Percentiles rank a stretch among this genome's conserved stretches.
Conservation (phyloP, 2,329 filamentous ascomycete species). For the Paraconiothyrium sp. region DNA sequence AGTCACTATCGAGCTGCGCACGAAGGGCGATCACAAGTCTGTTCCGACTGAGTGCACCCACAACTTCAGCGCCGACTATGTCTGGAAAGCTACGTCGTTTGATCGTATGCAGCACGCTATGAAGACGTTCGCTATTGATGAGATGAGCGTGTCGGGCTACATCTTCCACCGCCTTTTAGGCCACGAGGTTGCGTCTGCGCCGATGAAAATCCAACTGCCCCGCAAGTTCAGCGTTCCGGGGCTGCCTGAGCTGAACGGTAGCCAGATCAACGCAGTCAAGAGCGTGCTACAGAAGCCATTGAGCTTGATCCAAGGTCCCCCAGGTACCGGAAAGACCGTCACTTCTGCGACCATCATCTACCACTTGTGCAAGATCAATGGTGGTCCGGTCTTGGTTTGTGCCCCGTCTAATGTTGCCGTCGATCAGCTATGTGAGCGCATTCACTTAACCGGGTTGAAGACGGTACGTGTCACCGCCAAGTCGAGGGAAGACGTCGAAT, state of each 20-base stretch:
- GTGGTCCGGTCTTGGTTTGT: conserved; percentile 93
- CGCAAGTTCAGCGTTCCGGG: conserved; percentile 97
- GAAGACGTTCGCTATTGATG: conserved; percentile 98
- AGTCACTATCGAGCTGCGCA: conserved; percentile 91
- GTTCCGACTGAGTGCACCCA: conserved; percentile 96
- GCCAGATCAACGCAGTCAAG: conserved; percentile 96
- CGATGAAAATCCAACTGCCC: conserved; percentile 94
- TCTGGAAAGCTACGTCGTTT: conserved; percentile 99
- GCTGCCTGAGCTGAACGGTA: conserved; percentile 91
- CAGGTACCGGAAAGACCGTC: conserved; percentile 97
- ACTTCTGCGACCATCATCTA: conserved; percentile 99
- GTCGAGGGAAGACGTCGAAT: conserved; percentile 97
- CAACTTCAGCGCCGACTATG: conserved; percentile 98
- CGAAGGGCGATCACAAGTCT: conserved; percentile 94
- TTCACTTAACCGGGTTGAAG: conserved; percentile 93
- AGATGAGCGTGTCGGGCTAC: conserved; percentile 98
- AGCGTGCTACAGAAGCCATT: conserved; percentile 92
- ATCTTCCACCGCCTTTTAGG: conserved; percentile 97
- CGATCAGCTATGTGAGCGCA: conserved; percentile 96
- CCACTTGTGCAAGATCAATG: conserved; percentile 93
- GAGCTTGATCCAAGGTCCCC: conserved; percentile 95
- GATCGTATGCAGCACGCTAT: conserved; percentile 99
- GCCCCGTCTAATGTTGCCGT: conserved; percentile 98
- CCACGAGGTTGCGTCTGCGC: conserved; percentile 91
- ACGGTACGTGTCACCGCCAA: conserved; percentile 98